Evolutionary conservation across 768 basidiomycete genomes (phyloP).

Genomic region (Boletus reticuloceps): DNA sequence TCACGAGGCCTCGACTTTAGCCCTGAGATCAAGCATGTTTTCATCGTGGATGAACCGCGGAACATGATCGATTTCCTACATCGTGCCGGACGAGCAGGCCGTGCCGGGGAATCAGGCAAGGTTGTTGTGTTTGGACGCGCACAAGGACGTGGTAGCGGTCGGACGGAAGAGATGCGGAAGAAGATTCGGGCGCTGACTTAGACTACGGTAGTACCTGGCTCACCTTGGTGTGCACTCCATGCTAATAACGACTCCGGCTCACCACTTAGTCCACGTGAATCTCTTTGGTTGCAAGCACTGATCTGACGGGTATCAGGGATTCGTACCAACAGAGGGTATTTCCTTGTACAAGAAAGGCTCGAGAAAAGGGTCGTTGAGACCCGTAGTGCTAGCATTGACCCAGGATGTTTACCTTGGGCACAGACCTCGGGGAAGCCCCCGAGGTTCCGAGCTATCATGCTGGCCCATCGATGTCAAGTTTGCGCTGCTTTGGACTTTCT

Average conservation of each 20-base stretch:
- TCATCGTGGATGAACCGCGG: conserved; percentile 84
- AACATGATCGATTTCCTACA: conserved; percentile 93
- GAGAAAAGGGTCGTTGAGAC: too few relatives aligned
- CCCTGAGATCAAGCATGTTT: conserved; percentile 73
- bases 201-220: neutral
- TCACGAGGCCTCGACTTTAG: conserved; percentile 89
- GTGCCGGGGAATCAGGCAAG: conserved; percentile 67
- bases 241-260: neutral
- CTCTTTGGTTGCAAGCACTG: neutral
- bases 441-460: too few relatives aligned
- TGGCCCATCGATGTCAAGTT: too few relatives aligned
- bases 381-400: too few relatives aligned
- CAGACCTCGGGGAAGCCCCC: too few relatives aligned
- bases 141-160: conserved; percentile 59
- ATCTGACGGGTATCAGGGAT: too few relatives aligned
- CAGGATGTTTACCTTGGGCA: too few relatives aligned
- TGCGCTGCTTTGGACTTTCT: too few relatives aligned
- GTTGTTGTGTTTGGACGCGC: conserved; percentile 77
- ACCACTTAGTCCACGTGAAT: neutral
- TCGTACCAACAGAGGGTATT: too few relatives aligned
- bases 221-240: neutral
- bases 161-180: conserved; percentile 49
- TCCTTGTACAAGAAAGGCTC: neutral
- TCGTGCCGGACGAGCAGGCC: conserved; percentile 79
- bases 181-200: conserved; percentile 41